phyloP scores from a whole-genome alignment of 352 stramenopile species.

The Pythium phragmitis region DNA sequence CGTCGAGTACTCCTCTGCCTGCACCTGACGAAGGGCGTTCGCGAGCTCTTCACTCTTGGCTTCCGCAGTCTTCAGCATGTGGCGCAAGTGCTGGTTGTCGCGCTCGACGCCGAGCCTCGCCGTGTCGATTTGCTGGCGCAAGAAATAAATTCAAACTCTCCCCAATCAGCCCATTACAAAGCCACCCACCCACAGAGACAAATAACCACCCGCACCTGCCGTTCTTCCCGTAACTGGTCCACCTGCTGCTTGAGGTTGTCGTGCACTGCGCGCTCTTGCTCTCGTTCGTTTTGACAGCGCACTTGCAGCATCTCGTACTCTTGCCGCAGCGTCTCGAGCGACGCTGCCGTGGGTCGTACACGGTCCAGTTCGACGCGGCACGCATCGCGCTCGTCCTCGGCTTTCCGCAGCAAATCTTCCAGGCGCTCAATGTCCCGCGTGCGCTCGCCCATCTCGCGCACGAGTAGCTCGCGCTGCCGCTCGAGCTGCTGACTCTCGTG shows the following conservation, averaged over 20 bases:
- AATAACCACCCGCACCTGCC: constrained; percentile 11
- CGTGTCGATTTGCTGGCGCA: constrained; percentile 45
- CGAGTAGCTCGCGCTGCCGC: constrained; percentile 41
- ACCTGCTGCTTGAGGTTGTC: constrained; percentile 28
- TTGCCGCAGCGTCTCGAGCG: constrained; percentile 38
- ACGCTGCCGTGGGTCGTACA: constrained; percentile 28
- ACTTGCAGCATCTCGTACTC: constrained; percentile 43
- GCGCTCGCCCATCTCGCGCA: constrained; percentile 45
- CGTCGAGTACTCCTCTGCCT: constrained; percentile 47
- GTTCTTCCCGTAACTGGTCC: constrained; percentile 35
- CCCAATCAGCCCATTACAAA: not conserved
- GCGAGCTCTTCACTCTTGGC: constrained; percentile 44
- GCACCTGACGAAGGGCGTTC: constrained; percentile 39
- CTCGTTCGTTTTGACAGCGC: constrained; percentile 30
- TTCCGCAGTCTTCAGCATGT: constrained; percentile 51
- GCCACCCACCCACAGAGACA: not conserved
- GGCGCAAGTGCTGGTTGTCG: constrained; percentile 50
- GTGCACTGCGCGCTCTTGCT: constrained; percentile 22
- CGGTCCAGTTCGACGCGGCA: constrained; percentile 37
- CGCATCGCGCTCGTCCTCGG: constrained; percentile 38
- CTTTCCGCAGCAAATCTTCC: constrained; percentile 22
- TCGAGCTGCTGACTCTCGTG: constrained; percentile 40
- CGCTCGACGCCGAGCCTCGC: constrained; percentile 52
- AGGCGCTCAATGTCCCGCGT: constrained; percentile 33
- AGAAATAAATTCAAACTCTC: not conserved